Conservation (phyloP, 2,329 filamentous ascomycete species). For the Fusarium hainanense region DNA sequence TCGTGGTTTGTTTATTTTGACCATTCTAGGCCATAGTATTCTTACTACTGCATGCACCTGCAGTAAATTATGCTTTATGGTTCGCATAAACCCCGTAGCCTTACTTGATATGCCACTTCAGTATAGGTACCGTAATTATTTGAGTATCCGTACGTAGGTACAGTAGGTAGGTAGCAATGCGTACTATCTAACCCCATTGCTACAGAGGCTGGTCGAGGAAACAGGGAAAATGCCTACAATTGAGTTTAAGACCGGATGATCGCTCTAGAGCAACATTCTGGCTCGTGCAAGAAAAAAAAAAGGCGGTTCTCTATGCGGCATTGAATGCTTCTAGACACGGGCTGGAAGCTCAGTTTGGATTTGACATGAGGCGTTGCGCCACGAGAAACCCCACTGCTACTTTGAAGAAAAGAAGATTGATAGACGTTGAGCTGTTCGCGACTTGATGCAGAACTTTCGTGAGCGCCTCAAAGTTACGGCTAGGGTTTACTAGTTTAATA, state of each 20-base stretch:
- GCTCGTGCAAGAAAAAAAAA: background rate
- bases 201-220: conserved; percentile 19
- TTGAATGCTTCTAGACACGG: conserved; percentile 23
- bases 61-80: conserved; percentile 10
- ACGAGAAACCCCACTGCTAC: conserved; percentile 15
- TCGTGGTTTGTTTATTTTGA: conserved; percentile 23
- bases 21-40: conserved; percentile 4
- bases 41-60: conserved; percentile 19
- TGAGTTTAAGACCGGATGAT: conserved; percentile 5
- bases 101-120: conserved; percentile 16
- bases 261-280: background rate
- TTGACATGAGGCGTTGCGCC: conserved; percentile 19
- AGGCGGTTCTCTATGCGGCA: conserved; percentile 4
- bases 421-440: conserved; percentile 11
- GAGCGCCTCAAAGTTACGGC: conserved; percentile 17
- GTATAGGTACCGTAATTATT: background rate
- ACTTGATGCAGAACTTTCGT: background rate
- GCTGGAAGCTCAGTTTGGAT: conserved; percentile 34
- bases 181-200: background rate
- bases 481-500: background rate
- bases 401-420: conserved; percentile 8
- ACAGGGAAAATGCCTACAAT: conserved; percentile 14
- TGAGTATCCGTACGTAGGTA: background rate
- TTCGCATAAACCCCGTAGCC: conserved; percentile 28
- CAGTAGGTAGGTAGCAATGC: conserved; percentile 7